Evolutionary conservation across 2,329 filamentous ascomycete genomes (phyloP), one percentile per base, ranked within the genome.

Genomic region (Fusarium penzigii): DNA sequence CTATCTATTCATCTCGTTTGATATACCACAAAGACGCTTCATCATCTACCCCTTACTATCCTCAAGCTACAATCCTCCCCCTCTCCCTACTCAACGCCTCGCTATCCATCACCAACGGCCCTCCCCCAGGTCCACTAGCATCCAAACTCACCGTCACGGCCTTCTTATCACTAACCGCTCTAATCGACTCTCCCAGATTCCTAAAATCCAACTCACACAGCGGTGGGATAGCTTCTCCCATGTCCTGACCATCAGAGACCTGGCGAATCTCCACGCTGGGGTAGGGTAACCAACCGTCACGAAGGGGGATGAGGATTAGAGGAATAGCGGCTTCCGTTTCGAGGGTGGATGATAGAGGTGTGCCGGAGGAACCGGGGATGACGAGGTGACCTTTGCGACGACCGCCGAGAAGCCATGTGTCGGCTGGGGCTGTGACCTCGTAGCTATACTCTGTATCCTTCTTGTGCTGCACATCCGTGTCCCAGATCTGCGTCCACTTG

Each of bases 391-490:
- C 89, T 58, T 90, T 88, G 44, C 89, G 82, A 41, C 88, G 84
- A 0, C 92, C 93, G 17, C 91, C 92, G 3, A 97, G 76, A 2
- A 97, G 82, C 93, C 93, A 97, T 0, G 83, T 80, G 39, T 93
- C 91, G 2, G 82, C 75, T 14, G 86, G 83, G 1, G 87, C 87
- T 13, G 85, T 84, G 17, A 97, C 78, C 61, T 96, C 92, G 70
- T 94, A 95, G 59, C 87, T 85, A 65, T 96, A 96, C 56, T 92
- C 85, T 2, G 92, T 76, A 17, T 84, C 78, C 1, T 76, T 75
- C 14, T 67, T 58, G 10, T 66, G 55, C 2, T 69, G 52, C 13
- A 72, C 68, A 1, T 72, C 68, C 0, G 79, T 83, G 58, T 86
- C 81, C 85, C 85, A 88, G 2, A 76, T 70, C 29, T 84, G 78